Conservation (phyloP, 2,329 filamentous ascomycete species). For the Raffaelea albimanens region DNA sequence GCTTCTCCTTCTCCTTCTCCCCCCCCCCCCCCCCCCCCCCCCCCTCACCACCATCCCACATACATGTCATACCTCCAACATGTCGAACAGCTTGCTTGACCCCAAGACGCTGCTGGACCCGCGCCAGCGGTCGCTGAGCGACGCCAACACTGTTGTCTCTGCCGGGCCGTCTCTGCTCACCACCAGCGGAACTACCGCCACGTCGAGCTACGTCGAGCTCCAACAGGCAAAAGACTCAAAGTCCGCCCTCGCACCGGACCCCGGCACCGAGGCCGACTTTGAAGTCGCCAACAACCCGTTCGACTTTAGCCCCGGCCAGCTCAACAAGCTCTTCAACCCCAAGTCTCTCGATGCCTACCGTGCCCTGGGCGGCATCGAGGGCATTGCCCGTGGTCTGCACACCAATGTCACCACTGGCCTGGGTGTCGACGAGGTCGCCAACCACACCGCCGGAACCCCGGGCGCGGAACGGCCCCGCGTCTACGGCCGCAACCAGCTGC, state of each 20-base stretch:
- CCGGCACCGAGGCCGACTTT: constrained; percentile 69
- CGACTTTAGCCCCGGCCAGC: constrained; percentile 74
- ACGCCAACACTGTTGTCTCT: neutral
- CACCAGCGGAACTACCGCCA: neutral
- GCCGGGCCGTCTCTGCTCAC: neutral
- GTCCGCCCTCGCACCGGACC: constrained; percentile 60
- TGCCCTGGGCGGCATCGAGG: constrained; percentile 67
- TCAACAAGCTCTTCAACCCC: constrained; percentile 82
- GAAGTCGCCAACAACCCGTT: constrained; percentile 71
- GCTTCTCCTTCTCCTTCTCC: neutral
- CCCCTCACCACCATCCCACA: neutral
- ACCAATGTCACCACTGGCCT: constrained; percentile 64
- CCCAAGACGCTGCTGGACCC: constrained; percentile 1
- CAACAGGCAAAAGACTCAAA: neutral
- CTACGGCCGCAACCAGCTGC: constrained; percentile 62
- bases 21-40: neutral
- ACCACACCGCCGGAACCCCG: constrained; percentile 24
- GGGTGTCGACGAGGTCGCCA: constrained; percentile 61
- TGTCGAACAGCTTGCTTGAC: neutral
- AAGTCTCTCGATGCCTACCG: constrained; percentile 79
- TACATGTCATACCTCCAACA: neutral
- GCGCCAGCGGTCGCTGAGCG: neutral
- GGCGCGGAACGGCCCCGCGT: constrained; percentile 61
- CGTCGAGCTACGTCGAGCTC: neutral
- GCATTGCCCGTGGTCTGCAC: constrained; percentile 70